Base-by-base conservation (phyloP, 495 filamentous ascomycete species). In the Clohesyomyces aquaticus region DNA sequence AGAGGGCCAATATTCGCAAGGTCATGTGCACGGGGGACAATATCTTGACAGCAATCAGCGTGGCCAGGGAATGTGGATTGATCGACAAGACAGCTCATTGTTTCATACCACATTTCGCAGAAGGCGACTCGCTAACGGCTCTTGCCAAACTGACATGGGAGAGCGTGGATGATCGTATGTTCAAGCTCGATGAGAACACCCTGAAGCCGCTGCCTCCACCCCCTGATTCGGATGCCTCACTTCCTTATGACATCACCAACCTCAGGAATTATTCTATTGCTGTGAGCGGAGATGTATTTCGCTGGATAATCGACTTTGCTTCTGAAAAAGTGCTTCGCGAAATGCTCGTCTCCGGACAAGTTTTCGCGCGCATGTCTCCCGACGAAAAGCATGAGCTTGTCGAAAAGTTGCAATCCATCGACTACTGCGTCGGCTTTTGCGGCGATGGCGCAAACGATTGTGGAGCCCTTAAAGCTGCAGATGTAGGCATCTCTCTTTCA, bases 1-100 rank as follows among this genome's bases (percentile, higher is more conserved):
- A 83, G 12, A 77, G 87, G 47, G 93, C 95, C 11, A 88, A 87
- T 25, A 96, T 99, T 65, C 87, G 91, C 25, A 89, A 88, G 32
- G 85, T 96, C 55, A 99, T 99, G 95, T 96, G 94, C 65, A 99
- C 95, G 0, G 95, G 95, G 51, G 95, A 99, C 77, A 99, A 99
- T 61, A 98, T 99, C 59, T 80, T 98, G 43, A 99, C 95, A 16
- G 95, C 95, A 16, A 89, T 99, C 67, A 96, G 93, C 72, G 95
- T 99, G 63, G 94, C 93, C 4, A 85, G 91, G 68, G 93, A 99
- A 73, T 98, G 94, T 75, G 82, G 86, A 56, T 80, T 99, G 59
- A 86, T 99, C 55, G 85, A 90, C 62, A 83, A 79, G 57, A 84
- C 84, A 47, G 89, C 91, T 3, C 89, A 92, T 57, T 96, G 93